Conservation (phyloP, 2,329 filamentous ascomycete genomes). For the Dactylellina haptotyla region DNA sequence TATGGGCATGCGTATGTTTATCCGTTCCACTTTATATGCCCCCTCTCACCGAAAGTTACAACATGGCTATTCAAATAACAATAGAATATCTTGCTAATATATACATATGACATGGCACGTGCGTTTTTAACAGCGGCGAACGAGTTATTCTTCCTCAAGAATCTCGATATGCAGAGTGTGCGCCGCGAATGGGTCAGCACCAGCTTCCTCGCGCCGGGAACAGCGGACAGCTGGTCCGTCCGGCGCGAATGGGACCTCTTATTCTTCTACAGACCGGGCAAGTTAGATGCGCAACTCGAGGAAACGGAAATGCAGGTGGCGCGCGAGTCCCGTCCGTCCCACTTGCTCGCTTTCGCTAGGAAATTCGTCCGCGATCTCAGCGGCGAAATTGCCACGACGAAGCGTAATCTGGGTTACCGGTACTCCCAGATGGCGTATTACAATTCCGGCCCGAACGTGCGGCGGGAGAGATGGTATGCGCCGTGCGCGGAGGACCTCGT, state of each 20-base stretch:
- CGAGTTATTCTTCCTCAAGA: conserved; percentile 33
- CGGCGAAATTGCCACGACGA: conserved; percentile 2
- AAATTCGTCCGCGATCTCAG: conserved; percentile 11
- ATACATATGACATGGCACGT: not conserved
- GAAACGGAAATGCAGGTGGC: conserved; percentile 1
- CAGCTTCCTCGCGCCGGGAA: not conserved
- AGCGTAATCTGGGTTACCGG: conserved; percentile 21
- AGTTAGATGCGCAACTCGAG: conserved; percentile 11
- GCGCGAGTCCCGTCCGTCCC: not conserved
- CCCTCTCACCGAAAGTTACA: not conserved
- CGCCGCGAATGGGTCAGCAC: conserved; percentile 22
- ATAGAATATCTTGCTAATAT: not conserved
- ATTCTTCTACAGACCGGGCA: conserved; percentile 39
- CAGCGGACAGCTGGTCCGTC: not conserved
- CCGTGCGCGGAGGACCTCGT: conserved; percentile 5
- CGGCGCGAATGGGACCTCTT: conserved; percentile 40
- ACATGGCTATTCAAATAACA: not conserved
- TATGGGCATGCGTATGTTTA: conserved; percentile 38
- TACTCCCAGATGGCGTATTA: conserved; percentile 23
- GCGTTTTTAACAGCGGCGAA: conserved; percentile 24
- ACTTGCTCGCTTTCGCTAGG: conserved; percentile 7
- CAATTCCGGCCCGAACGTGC: conserved; percentile 10
- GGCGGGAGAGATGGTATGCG: conserved; percentile 41
- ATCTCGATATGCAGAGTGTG: conserved; percentile 18
- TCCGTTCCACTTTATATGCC: not conserved